Evolutionary conservation across 345 rosid genomes (phyloP).

Genomic region (Orychophragmus violaceus): DNA sequence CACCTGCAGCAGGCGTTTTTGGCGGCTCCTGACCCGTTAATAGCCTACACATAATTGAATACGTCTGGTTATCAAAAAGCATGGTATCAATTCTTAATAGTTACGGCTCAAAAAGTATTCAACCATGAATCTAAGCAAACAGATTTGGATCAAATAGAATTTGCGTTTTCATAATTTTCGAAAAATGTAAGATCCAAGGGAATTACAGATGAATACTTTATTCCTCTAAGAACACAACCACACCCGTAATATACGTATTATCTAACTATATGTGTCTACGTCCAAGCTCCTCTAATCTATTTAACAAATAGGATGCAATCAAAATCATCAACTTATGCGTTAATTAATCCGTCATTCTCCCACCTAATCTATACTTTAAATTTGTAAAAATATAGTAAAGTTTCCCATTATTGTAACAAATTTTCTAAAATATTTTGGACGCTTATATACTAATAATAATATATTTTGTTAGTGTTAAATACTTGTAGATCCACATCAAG

Average conservation of each 20-base stretch:
- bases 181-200: background rate
- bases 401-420: background rate
- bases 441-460: background rate
- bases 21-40: conserved; percentile 1
- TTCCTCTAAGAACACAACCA: background rate
- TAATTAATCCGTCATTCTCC: background rate
- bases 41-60: background rate
- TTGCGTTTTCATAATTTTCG: background rate
- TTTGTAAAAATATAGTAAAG: background rate
- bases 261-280: background rate
- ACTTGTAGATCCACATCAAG: conserved; percentile 62
- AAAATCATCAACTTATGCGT: background rate
- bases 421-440: background rate
- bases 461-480: background rate
- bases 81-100: background rate
- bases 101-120: background rate
- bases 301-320: background rate
- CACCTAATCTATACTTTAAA: background rate
- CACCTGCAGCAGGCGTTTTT: background rate
- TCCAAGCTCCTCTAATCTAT: background rate
- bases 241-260: background rate
- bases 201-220: background rate
- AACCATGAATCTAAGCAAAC: background rate
- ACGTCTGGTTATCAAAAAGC: background rate
- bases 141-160: background rate